phyloP scores from a whole-genome alignment of 2,329 filamentous ascomycete species.

The Phyllosticta capitalensis region DNA sequence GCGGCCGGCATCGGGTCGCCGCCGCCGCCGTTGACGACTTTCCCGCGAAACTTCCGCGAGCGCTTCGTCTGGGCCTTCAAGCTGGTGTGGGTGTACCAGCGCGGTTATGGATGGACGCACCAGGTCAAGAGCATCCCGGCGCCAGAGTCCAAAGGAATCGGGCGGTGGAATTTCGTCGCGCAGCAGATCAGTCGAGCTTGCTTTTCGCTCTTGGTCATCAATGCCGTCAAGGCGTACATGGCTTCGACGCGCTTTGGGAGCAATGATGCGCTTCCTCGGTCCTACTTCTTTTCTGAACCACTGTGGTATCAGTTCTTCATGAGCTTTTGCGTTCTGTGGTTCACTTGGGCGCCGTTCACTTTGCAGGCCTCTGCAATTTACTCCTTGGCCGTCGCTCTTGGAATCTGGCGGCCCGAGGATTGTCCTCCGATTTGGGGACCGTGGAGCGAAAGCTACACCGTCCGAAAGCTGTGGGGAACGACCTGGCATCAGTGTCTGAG shows the following conservation, averaged over 20 bases:
- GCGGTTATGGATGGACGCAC: constrained; percentile 20
- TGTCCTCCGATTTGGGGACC: constrained; percentile 20
- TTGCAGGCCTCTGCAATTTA: constrained; percentile 4
- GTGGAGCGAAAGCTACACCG: constrained; percentile 14
- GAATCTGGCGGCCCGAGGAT: constrained; percentile 17
- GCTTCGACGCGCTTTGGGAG: constrained; percentile 18
- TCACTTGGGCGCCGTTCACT: constrained; percentile 15
- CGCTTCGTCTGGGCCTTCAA: background rate
- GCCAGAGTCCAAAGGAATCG: constrained; percentile 16
- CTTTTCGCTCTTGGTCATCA: constrained; percentile 14
- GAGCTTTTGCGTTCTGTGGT: constrained; percentile 16
- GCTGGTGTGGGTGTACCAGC: constrained; percentile 13
- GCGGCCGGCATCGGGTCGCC: background rate
- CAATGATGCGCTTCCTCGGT: constrained; percentile 8
- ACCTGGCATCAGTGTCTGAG: constrained; percentile 22
- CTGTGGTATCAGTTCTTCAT: constrained; percentile 16
- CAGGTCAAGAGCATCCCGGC: constrained; percentile 21
- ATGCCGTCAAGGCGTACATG: constrained; percentile 14
- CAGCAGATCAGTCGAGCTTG: constrained; percentile 14
- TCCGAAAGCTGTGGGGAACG: constrained; percentile 18
- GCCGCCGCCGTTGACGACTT: background rate
- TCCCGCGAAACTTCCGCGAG: too few relatives aligned
- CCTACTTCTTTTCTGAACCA: constrained; percentile 11
- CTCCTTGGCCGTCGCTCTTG: constrained; percentile 14
- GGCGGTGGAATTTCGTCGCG: constrained; percentile 18